Conservation (phyloP, 83 land plant species). For the Picea abies region DNA sequence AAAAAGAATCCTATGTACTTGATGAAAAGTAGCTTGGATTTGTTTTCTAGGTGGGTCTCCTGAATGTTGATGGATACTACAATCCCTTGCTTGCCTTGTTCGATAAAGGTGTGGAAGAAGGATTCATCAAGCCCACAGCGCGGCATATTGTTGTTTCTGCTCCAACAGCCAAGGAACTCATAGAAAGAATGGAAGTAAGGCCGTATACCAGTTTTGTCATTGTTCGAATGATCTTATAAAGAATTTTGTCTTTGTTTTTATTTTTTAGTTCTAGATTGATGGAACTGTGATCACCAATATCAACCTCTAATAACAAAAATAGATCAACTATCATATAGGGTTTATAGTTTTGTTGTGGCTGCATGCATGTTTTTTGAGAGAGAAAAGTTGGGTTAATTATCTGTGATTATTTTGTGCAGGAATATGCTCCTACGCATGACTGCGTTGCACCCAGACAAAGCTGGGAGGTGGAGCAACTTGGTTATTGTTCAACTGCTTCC, state of each 20-base stretch:
- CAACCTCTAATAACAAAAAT: not conserved
- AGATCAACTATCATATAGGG: not conserved
- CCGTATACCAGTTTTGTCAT: not conserved
- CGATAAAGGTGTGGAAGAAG: slow-evolving; percentile 72
- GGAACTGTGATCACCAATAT: not conserved
- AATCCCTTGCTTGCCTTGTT: slow-evolving; percentile 63
- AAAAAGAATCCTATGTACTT: not conserved
- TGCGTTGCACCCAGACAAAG: slow-evolving; percentile 61
- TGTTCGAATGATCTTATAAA: not conserved
- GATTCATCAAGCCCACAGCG: slow-evolving; percentile 67
- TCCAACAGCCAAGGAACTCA: slow-evolving; percentile 58
- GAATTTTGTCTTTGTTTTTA: not conserved
- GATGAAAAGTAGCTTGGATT: slow-evolving; percentile 3
- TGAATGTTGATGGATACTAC: slow-evolving; percentile 86
- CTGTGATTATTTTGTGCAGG: slow-evolving; percentile 34
- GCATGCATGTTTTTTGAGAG: not conserved
- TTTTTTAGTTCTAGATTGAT: not conserved
- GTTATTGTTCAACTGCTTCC: slow-evolving; percentile 12
- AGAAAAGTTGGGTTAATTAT: not conserved
- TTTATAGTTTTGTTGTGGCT: not conserved
- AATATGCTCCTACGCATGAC: slow-evolving; percentile 49
- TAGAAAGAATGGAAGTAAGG: slow-evolving; percentile 65
- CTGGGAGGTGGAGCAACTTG: slow-evolving; percentile 63
- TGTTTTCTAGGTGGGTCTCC: slow-evolving; percentile 63
- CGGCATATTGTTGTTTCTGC: slow-evolving; percentile 62